phyloP scores from a whole-genome alignment of 768 basidiomycete genomes.

The Tricholomella constricta region DNA sequence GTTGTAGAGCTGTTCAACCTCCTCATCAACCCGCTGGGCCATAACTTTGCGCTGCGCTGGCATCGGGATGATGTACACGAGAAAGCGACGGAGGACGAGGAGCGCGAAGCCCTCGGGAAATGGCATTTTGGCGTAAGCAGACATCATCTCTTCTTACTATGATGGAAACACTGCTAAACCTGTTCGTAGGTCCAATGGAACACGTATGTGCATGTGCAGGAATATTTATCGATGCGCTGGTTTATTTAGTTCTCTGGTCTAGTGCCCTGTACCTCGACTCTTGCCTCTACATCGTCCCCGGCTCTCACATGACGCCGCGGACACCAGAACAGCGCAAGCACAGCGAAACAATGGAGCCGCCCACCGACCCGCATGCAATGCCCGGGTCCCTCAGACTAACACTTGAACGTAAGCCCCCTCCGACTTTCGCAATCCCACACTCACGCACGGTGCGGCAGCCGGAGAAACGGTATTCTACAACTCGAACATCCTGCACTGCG shows the following conservation, averaged over 20 bases:
- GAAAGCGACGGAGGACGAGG: constrained; percentile 59
- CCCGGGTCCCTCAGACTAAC: constrained; percentile 60
- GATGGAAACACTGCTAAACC: not conserved
- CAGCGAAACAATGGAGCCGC: constrained; percentile 53
- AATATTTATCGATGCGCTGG: not conserved
- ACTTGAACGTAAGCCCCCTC: constrained; percentile 48
- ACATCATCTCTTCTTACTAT: constrained; percentile 22
- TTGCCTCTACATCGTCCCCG: constrained; percentile 72
- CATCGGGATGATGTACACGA: constrained; percentile 76
- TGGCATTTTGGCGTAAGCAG: constrained; percentile 74
- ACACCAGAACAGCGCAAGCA: constrained; percentile 57
- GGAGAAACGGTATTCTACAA: constrained; percentile 84
- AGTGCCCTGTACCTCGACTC: constrained; percentile 70
- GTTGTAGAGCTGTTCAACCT: constrained; percentile 70
- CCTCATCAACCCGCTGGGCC: constrained; percentile 64
- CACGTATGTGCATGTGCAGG: constrained; percentile 48
- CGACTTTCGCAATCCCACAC: not conserved
- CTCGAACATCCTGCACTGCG: constrained; percentile 77
- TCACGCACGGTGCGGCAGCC: constrained; percentile 37
- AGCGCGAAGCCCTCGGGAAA: constrained; percentile 51
- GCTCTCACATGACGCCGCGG: constrained; percentile 60
- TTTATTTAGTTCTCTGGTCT: constrained; percentile 1
- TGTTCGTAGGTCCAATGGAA: constrained; percentile 74
- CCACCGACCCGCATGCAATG: constrained; percentile 65
- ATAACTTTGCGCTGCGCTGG: constrained; percentile 76